Evolutionary conservation across 345 rosid species (phyloP), one percentile per base, ranked within the genome.

Genomic region (Sonneratia alba): DNA sequence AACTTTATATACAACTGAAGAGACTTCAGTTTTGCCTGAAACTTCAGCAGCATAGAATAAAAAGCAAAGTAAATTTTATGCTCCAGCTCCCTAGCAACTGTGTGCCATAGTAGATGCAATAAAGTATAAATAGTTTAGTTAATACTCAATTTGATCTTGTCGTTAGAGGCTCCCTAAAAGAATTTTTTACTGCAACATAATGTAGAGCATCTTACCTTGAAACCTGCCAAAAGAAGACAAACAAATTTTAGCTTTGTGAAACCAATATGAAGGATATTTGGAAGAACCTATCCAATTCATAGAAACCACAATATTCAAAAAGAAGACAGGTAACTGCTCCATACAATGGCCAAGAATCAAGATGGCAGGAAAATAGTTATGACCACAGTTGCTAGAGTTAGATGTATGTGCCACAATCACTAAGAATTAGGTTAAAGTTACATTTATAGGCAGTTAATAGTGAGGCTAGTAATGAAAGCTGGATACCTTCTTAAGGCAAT

Each of bases 21-120:
- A 81, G 72, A 91, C 82, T 86, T 96, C 99, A 51, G 95, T 66
- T 86, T 96, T 96, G 51, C 98, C 97, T 95, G 87, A 71, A 86
- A 67, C 74, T 82, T 72, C 82, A 86, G 76, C 71, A 80, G 21
- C 67, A 55, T 72, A 27, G 24, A 66, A 64, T 68, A 74, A 57
- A 19, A 40, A 27, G 43, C 43, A 40, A 8, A 8, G 43, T 40
- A 40, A 40, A 40, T 40, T 27, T 27, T 27, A 27, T 42, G 45
- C 45, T 42, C 45, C 45, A 42, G 10, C 45, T 42, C 45, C 6
- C 45, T 9, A 42, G 6, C 45, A 42, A 42, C 45, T 42, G 45
- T 4, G 6, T 42, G 45, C 10, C 45, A 42, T 42, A 27, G 32
- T 47, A 47, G 51, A 47, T 9, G 51, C 51, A 47, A 13, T 10